Evolutionary conservation across 2,329 filamentous ascomycete species (phyloP).

Genomic region (Penicillium capsulatum): DNA sequence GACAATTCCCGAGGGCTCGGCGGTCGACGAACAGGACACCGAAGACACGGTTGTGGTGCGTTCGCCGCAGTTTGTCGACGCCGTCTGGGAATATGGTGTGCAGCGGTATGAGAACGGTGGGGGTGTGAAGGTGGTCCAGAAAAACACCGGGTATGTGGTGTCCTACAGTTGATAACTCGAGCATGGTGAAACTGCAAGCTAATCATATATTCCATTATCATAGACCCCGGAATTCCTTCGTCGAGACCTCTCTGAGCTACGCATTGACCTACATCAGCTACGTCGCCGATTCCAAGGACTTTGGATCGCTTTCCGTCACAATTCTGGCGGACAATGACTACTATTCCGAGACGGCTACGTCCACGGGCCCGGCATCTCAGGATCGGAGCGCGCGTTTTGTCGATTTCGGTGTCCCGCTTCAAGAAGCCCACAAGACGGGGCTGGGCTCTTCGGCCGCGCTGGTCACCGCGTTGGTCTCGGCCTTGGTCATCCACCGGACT

Average conservation of each 20-base stretch:
- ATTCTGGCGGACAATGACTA: constrained; percentile 96
- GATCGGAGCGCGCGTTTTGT: constrained; percentile 58
- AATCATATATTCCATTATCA: too few relatives aligned
- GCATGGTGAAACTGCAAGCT: too few relatives aligned
- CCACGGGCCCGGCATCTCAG: constrained; percentile 31
- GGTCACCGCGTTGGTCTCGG: constrained; percentile 72
- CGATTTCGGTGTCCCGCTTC: constrained; percentile 70
- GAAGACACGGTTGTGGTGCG: constrained; percentile 73
- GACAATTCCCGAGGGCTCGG: constrained; percentile 10
- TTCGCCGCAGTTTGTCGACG: constrained; percentile 85
- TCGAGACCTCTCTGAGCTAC: constrained; percentile 87
- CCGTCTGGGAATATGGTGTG: constrained; percentile 84
- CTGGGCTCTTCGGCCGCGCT: constrained; percentile 91
- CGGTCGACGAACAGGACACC: constrained; percentile 52
- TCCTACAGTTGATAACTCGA: too few relatives aligned
- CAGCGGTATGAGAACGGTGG: constrained; percentile 64
- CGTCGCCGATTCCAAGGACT: constrained; percentile 48
- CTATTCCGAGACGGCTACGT: constrained; percentile 68
- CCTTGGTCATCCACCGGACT: constrained; percentile 44
- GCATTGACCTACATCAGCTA: constrained; percentile 71
- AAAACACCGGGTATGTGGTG: constrained; percentile 35
- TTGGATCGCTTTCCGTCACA: constrained; percentile 69
- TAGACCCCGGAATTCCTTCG: constrained; percentile 71
- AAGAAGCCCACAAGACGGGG: constrained; percentile 86
- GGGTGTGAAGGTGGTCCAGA: constrained; percentile 75